Evolutionary conservation across 169 alveolate species (phyloP).

Genomic region (Babesia sp.): DNA sequence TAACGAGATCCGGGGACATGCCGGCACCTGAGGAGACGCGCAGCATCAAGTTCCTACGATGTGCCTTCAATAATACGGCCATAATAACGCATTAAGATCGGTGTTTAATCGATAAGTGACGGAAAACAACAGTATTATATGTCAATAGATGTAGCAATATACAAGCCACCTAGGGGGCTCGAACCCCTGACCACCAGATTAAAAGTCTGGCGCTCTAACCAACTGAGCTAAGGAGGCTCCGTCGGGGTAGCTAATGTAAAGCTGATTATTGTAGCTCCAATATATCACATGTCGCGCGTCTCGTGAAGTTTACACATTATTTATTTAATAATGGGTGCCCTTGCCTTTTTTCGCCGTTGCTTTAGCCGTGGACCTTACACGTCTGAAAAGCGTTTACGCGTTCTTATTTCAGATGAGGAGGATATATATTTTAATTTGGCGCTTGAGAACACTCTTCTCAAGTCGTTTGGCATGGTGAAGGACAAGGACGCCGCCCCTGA

Average conservation of each 20-base stretch:
- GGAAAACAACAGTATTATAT: neutral
- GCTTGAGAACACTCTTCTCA: slow-evolving; percentile 68
- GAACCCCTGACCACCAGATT: slow-evolving; percentile 99
- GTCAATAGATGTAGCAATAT: neutral
- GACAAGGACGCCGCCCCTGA: slow-evolving; percentile 42
- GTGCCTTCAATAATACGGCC: slow-evolving; percentile 60
- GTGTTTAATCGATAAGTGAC: no score
- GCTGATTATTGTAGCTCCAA: neutral
- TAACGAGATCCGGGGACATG: neutral
- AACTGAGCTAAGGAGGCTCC: slow-evolving; percentile 95
- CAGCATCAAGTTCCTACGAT: slow-evolving; percentile 23
- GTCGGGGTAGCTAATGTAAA: neutral
- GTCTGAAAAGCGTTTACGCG: neutral
- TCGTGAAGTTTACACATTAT: neutral
- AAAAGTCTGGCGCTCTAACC: slow-evolving; percentile 99
- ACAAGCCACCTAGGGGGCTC: slow-evolving; percentile 94
- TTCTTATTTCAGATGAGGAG: slow-evolving; percentile 65
- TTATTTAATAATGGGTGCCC: neutral
- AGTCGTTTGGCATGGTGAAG: slow-evolving; percentile 42
- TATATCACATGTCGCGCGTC: neutral
- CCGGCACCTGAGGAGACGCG: neutral
- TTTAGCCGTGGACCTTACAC: neutral
- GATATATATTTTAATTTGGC: slow-evolving; percentile 77
- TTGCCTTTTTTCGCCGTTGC: slow-evolving; percentile 9
- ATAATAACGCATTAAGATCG: slow-evolving; percentile 5